Evolutionary conservation across 495 filamentous ascomycete genomes (phyloP), one percentile per base, ranked within the genome.

Genomic region (Penicillium desertorum): DNA sequence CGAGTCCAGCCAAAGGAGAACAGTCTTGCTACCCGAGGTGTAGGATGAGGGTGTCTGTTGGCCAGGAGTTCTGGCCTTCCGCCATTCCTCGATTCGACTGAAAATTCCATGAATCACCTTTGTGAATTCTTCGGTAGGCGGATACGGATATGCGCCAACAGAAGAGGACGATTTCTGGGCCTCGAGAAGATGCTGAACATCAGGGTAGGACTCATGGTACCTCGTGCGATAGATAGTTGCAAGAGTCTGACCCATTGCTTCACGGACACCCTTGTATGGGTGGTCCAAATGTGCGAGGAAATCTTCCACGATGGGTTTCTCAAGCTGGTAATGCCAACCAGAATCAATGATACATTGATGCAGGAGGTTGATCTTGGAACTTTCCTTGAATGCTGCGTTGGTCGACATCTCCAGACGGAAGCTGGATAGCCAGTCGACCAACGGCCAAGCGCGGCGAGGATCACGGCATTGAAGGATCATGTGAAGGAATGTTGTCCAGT

Each of bases 361-460:
- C 34, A 99, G 78, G 14, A 98, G 81, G 62, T 94, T 88, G 43
- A 99, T 89, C 74, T 97, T 97, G 5, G 92, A 92, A 55, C 92
- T 97, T 64, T 99, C 95, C 71, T 99, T 99, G 82, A 99, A 99
- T 10, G 94, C 94, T 5, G 94, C 94, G 70, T 98, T 96, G 1
- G 93, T 96, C 22, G 83, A 75, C 88, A 96, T 93, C 64, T 99
- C 94, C 19, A 99, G 78, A 32, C 89, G 82, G 81, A 96, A 97
- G 57, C 85, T 83, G 12, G 86, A 84, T 34, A 99, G 80, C 78
- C 86, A 88, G 58, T 92, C 88, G 25, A 96, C 82, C 54, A 99
- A 76, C 51, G 96, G 95, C 82, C 87, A 91, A 4, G 84, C 84
- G 51, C 93, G 83, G 57, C 94, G 81, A 17, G 94, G 92, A 71